Conservation (phyloP, 1,284 basidiomycete species). For the Ustilago xerochloae region DNA sequence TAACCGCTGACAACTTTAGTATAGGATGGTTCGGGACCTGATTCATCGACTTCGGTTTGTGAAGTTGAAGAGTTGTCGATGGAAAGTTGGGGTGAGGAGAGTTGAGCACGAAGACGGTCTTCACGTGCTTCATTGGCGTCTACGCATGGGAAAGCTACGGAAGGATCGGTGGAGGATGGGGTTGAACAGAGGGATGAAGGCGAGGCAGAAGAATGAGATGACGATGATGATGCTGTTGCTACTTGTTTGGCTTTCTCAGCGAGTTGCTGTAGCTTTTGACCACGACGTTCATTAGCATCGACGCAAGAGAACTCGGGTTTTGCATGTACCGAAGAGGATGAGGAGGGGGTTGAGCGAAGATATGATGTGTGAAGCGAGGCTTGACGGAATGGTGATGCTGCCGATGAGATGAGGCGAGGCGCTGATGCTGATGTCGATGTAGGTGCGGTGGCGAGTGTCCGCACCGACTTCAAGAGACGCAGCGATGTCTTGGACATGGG, state of each 20-base stretch:
- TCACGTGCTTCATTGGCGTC: conserved; percentile 65
- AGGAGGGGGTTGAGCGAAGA: background rate
- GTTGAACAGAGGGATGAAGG: conserved; percentile 20
- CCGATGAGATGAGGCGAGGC: background rate
- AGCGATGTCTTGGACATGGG: conserved; percentile 27
- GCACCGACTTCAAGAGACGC: conserved; percentile 10
- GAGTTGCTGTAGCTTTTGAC: conserved; percentile 47
- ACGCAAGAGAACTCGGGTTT: conserved; percentile 60
- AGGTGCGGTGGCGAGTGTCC: conserved; percentile 1
- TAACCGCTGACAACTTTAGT: conserved; percentile 70
- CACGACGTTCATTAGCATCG: conserved; percentile 62
- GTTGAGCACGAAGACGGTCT: conserved; percentile 47
- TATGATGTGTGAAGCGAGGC: conserved; percentile 4
- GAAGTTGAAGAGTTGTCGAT: background rate
- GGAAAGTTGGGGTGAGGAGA: conserved; percentile 13
- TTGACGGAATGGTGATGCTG: background rate
- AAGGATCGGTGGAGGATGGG: conserved; percentile 22
- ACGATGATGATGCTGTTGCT: too few species aligned
- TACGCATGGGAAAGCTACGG: conserved; percentile 61
- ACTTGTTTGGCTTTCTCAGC: conserved; percentile 6
- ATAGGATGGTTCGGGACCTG: conserved; percentile 70
- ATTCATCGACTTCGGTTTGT: conserved; percentile 31
- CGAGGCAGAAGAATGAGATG: background rate
- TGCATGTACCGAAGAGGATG: conserved; percentile 5
- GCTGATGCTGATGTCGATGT: background rate